Evolutionary conservation across 2,329 filamentous ascomycete species (phyloP), one percentile per base, ranked within the genome.

Genomic region (Canariomyces notabilis): DNA sequence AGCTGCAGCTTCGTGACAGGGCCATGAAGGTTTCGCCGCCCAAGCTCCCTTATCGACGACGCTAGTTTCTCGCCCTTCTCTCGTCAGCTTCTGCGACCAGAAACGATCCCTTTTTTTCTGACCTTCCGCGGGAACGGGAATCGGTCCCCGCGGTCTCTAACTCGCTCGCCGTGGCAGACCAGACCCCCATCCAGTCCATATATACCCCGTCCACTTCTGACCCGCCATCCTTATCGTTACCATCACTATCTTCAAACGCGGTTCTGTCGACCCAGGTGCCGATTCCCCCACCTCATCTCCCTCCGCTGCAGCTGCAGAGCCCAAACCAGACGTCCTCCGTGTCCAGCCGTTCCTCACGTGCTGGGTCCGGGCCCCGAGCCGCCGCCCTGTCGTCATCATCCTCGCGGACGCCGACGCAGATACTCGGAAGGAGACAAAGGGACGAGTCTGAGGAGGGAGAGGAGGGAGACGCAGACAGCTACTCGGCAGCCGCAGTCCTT

Each of bases 151-250:
- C 54, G 53, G 50, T 72, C 70, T 71, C 69, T 59, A 58, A 67
- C 60, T 67, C 49, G 36, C 52, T 80, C 81, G 83, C 81, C 76
- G 83, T 87, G 84, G 84, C 83, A 77, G 77, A 85, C 79, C 77
- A 80, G 73, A 72, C 63, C 65, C 71, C 77, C 68, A 45, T 29
- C 45, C 71, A 69, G 64, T 56, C 59, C 65, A 66, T 60, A 67
- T 66, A 69, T 68, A 72, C 78, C 76, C 77, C 76, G 76, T 72
- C 75, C 79, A 73, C 75, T 73, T 70, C 83, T 79, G 83, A 82
- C 81, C 68, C 76, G 74, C 77, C 79, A 75, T 67, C 75, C 70
- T 74, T 70, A 64, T 74, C 77, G 74, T 75, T 69, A 57, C 66
- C 69, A 67, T 66, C 72, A 59, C 64, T 69, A 61, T 65, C 75